Conservation (phyloP, 208 protist genomes). For the Acanthamoeba lenticulata region DNA sequence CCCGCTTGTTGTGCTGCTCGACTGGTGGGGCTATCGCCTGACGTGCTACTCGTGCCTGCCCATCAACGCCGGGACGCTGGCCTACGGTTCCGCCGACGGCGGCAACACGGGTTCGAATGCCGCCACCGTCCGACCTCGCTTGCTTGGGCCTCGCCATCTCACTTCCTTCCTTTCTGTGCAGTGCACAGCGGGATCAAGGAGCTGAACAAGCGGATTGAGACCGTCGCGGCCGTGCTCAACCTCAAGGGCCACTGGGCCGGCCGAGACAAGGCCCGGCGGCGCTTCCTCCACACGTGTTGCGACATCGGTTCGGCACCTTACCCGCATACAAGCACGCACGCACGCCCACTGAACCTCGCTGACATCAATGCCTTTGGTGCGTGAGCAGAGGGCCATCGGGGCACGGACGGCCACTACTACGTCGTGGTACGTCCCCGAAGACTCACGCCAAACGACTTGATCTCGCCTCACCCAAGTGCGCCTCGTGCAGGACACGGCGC, state of each 20-base stretch:
- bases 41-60: constrained; percentile 48
- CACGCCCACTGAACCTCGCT: too few species aligned
- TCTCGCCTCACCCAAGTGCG: too few species aligned
- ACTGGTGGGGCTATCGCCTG: constrained; percentile 53
- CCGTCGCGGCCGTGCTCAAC: constrained; percentile 9
- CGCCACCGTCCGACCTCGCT: not conserved
- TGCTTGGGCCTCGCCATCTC: too few species aligned
- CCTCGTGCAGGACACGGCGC: not conserved
- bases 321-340: not conserved
- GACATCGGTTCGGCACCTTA: constrained; percentile 1
- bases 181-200: constrained; percentile 29
- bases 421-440: constrained; percentile 45
- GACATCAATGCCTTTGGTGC: too few species aligned
- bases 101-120: constrained; percentile 34
- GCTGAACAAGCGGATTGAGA: constrained; percentile 45
- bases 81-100: constrained; percentile 44
- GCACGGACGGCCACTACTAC: constrained; percentile 51
- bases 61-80: constrained; percentile 11
- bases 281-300: constrained; percentile 36
- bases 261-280: not conserved
- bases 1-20: constrained; percentile 14
- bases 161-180: not conserved
- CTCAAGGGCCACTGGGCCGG: constrained; percentile 63
- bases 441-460: too few species aligned
- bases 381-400: constrained; percentile 31